Evolutionary conservation across 2,329 filamentous ascomycete genomes (phyloP), one percentile per base, ranked within the genome.

Genomic region (Exophiala calicioides): DNA sequence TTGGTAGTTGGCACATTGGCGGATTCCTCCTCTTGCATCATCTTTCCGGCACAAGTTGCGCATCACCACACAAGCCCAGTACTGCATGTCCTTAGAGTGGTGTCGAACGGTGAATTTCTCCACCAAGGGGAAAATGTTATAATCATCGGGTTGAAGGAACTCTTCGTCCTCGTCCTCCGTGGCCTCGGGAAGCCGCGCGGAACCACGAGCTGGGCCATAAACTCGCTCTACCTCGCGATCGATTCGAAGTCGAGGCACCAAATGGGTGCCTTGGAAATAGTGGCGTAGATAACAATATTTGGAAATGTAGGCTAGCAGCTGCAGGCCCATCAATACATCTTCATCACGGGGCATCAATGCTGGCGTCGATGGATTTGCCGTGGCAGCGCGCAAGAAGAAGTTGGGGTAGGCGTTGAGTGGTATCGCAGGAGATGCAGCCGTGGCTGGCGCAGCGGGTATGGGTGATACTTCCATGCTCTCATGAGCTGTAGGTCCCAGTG

Each of bases 31-130:
- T 36, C 88, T 81, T 8, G 86, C 88, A 65, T 98, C 93, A 65
- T 98, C 93, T 72, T 98, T 98, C 56, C 93, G 88, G 76, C 93
- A 98, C 38, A 98, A 80, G 65, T 98, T 98, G 56, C 93, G 82
- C 93, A 98, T 98, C 34, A 98, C 93, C 12, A 98, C 93, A 53
- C 91, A 93, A 13, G 93, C 93, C 93, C 93, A 98, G 73, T 98
- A 98, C 68, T 96, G 91, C 93, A 98, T 98, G 65, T 96, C 90
- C 50, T 89, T 88, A 56, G 88, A 90, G 69, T 96, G 89, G 64
- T 96, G 90, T 56, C 93, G 84, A 21, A 96, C 88, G 3, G 93
- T 98, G 66, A 97, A 98, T 68, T 96, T 97, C 69, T 98, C 93
- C 36, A 98, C 93, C 26, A 98, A 76, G 2, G 93, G 93, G 70